These are phyloP conservation scores for Penicillium paneum DNA, from an alignment of 2,329 filamentous ascomycete species.

Conservation along the genomic window DNA sequence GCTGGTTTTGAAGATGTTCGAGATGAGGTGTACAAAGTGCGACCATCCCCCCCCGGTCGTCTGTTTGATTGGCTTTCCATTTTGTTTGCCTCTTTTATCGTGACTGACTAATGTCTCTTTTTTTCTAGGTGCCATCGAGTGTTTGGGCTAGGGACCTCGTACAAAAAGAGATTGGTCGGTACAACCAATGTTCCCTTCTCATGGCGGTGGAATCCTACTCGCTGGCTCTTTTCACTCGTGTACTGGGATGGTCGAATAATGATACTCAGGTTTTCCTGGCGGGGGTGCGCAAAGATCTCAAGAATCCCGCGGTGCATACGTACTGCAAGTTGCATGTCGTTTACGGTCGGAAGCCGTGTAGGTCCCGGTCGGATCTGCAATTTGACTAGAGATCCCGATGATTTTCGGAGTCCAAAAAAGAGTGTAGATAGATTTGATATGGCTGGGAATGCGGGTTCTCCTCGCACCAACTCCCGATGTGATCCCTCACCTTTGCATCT, in stretches of 20 bases:
- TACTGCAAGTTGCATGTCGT: constrained; percentile 35
- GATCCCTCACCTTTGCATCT: background rate
- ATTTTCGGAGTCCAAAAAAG: background rate
- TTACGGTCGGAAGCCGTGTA: constrained; percentile 36
- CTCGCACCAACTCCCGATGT: background rate
- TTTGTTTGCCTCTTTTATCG: background rate
- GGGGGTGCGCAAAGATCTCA: constrained; percentile 39
- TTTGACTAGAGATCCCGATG: constrained; percentile 7
- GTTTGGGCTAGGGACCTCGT: constrained; percentile 49
- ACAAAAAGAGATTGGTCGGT: constrained; percentile 43
- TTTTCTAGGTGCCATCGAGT: constrained; percentile 45
- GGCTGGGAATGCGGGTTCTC: background rate
- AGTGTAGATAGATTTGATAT: background rate
- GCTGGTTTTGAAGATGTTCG: constrained; percentile 55
- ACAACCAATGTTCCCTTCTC: constrained; percentile 30
- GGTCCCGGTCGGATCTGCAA: constrained; percentile 26
- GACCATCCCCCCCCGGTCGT: background rate
- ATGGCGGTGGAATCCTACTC: constrained; percentile 33
- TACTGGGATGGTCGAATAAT: constrained; percentile 36
- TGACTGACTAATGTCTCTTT: background rate
- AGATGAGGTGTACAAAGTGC: constrained; percentile 46
- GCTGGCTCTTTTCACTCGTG: constrained; percentile 30
- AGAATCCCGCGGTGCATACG: constrained; percentile 37
- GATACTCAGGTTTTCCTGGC: constrained; percentile 40
- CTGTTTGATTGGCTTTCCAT: background rate